A percentile compares a stretch with the other conserved stretches of the same genome.
Conservation (phyloP, 1,284 basidiomycete genomes). For the Trichosporon sp. region DNA sequence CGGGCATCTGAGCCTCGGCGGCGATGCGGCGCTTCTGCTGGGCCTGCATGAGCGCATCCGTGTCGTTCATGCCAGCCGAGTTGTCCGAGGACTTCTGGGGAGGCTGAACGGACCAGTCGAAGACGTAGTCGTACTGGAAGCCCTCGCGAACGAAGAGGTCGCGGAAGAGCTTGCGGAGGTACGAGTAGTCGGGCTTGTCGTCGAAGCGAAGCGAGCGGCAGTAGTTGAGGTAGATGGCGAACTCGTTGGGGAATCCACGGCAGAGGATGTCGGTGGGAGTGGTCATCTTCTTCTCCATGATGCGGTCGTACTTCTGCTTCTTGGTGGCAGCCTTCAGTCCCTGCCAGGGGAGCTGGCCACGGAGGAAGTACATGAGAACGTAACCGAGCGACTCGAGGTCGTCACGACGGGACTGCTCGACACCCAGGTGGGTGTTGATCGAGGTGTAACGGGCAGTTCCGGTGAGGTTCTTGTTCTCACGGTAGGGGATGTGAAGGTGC, state of each 20-base stretch:
- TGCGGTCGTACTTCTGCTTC: conserved; percentile 99
- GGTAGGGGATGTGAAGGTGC: conserved; percentile 97
- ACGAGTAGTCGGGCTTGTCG: conserved; percentile 97
- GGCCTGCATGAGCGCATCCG: conserved; percentile 15
- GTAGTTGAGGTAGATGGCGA: conserved; percentile 96
- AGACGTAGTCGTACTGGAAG: conserved; percentile 96
- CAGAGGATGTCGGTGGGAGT: conserved; percentile 92
- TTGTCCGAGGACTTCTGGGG: conserved; percentile 14
- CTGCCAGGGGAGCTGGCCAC: conserved; percentile 94
- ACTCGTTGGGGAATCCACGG: conserved; percentile 95
- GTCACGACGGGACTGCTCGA: conserved; percentile 93
- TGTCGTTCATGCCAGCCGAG: not conserved
- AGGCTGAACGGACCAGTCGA: conserved; percentile 90
- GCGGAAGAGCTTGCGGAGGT: conserved; percentile 95
- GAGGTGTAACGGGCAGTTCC: conserved; percentile 99
- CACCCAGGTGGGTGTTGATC: conserved; percentile 97
- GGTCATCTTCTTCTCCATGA: conserved; percentile 99
- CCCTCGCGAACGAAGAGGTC: conserved; percentile 95
- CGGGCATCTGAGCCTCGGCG: conserved; percentile 16
- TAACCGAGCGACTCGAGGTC: conserved; percentile 95
- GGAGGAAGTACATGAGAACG: conserved; percentile 95
- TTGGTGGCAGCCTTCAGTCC: conserved; percentile 96
- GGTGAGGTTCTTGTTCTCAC: conserved; percentile 99
- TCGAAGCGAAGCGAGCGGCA: conserved; percentile 94
- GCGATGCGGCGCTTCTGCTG: conserved; percentile 19